These are phyloP conservation scores for Aspergillus coremiiformis DNA, from an alignment of 495 filamentous ascomycete genomes.

Conservation along the genomic window DNA sequence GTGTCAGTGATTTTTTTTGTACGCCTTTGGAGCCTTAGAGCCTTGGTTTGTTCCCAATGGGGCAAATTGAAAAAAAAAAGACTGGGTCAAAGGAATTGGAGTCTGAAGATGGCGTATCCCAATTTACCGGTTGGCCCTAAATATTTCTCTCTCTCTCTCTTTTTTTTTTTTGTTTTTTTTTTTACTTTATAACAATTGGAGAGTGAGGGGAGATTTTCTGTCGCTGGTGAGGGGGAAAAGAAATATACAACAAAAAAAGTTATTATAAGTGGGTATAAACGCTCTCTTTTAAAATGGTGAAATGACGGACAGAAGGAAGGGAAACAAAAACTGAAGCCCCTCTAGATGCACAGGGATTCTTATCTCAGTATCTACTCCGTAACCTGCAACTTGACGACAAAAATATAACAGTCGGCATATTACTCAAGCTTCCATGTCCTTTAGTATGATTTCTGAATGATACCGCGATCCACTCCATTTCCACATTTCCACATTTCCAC, in stretches of 20 bases:
- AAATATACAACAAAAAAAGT: neutral
- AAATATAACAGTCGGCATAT: too few species aligned
- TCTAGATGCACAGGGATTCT: neutral
- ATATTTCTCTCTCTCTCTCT: neutral
- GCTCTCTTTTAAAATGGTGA: neutral
- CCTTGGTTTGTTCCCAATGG: too few species aligned
- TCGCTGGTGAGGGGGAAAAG: neutral
- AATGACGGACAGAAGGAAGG: neutral
- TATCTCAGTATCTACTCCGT: neutral
- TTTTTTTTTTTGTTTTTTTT: neutral
- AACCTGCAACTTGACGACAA: too few species aligned
- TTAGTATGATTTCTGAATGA: neutral
- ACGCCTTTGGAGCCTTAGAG: neutral
- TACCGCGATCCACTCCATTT: too few species aligned
- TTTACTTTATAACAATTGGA: neutral
- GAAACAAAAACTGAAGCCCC: neutral
- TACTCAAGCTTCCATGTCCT: too few species aligned
- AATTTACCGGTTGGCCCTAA: neutral
- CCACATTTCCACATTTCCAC: too few species aligned
- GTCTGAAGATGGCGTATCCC: neutral
- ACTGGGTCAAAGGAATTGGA: neutral
- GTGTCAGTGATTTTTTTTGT: constrained; percentile 18
- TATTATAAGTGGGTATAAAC: too few species aligned
- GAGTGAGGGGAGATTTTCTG: neutral
- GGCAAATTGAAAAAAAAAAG: too few species aligned